These are phyloP conservation scores for Suillus discolor DNA, from an alignment of 768 basidiomycete species.

Conservation along the genomic window DNA sequence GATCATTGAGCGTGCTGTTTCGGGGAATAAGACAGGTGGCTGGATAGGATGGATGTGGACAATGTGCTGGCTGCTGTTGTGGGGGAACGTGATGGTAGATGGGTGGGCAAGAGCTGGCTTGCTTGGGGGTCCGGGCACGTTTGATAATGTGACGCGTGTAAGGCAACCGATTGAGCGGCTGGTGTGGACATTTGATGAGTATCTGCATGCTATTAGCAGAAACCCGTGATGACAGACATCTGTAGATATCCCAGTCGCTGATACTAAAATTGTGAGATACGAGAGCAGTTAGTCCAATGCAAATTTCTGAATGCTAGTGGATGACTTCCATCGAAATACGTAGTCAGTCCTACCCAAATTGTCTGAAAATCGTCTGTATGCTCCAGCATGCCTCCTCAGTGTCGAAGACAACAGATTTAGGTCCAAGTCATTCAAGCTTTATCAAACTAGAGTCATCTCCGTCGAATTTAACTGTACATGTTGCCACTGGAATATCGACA, in stretches of 20 bases:
- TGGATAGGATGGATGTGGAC: constrained; percentile 38
- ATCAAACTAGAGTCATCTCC: background rate
- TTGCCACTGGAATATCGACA: background rate
- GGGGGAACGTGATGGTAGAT: constrained; percentile 27
- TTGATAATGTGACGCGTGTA: constrained; percentile 14
- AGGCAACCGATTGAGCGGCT: constrained; percentile 14
- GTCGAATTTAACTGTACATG: background rate
- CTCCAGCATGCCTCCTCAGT: background rate
- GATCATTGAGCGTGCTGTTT: constrained; percentile 42
- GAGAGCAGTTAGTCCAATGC: background rate
- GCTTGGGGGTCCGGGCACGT: constrained; percentile 12
- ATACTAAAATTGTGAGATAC: background rate
- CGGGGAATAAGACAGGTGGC: constrained; percentile 32
- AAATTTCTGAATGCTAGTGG: background rate
- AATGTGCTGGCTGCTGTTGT: constrained; percentile 27
- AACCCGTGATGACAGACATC: too few relatives aligned
- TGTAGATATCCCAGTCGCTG: too few relatives aligned
- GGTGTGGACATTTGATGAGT: constrained; percentile 17
- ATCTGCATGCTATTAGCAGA: constrained; percentile 12
- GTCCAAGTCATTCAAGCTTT: background rate
- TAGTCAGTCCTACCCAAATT: background rate
- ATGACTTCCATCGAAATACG: background rate
- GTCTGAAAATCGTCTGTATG: background rate
- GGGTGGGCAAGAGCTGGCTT: constrained; percentile 19
- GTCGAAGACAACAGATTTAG: background rate